Evolutionary conservation across 1,284 basidiomycete genomes (phyloP), one percentile per base, ranked within the genome.

Genomic region (Tilletia caries): DNA sequence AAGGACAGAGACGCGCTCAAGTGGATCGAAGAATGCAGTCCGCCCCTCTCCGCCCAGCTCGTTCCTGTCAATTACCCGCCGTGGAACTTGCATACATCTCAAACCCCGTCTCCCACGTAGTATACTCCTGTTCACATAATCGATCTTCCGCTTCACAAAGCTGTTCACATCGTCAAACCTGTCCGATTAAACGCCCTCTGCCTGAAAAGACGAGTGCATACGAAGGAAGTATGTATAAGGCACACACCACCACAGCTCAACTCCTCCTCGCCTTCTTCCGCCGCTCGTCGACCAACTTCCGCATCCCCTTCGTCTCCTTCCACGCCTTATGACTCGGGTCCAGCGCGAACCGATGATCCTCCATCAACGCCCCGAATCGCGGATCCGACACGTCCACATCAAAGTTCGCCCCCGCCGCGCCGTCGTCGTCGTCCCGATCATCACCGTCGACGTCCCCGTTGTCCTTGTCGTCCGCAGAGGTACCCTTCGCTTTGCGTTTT

Each of bases 291-390:
- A 83, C 69, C 29, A 82, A 75, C 71, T 73, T 72, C 68, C 78
- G 67, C 79, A 82, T 83, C 48, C 72, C 79, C 50, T 80, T 75
- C 6, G 81, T 83, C 76, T 81, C 78, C 29, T 79, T 71, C 65
- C 82, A 82, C 37, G 77, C 75, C 18, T 95, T 93, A 85, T 98
- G 92, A 64, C 89, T 92, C 25, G 96, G 95, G 83, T 98, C 96
- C 76, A 99, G 93, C 0, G 95, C 95, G 79, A 92, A 98, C 58
- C 90, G 88, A 78, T 93, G 89, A 80, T 98, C 92, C 75, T 97
- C 92, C 81, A 94, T 91, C 64, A 98, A 81, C 12, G 88, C 90
- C 75, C 88, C 88, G 87, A 98, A 98, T 33, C 96, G 90, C 3
- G 91, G 88, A 80, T 99, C 96, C 76, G 89, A 88, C 69, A 93